Evolutionary conservation across 2,329 filamentous ascomycete genomes (phyloP), one percentile per base, ranked within the genome.

Genomic region (Calonectria montana): DNA sequence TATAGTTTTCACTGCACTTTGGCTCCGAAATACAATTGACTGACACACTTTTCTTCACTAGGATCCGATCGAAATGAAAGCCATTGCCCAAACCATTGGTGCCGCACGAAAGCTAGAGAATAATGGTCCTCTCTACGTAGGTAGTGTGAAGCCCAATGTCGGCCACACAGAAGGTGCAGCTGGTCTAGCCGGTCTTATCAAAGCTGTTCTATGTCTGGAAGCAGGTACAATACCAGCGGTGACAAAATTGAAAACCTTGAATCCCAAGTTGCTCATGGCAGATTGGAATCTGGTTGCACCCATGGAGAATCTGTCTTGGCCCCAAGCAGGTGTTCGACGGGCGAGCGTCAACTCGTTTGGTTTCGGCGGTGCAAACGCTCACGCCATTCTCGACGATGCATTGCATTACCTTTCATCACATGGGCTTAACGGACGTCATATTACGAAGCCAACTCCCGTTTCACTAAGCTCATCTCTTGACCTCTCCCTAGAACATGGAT

Each of bases 291-390:
- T 63, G 18, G 43, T 25, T 47, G 39, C 43, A 2, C 59, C 59
- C 39, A 43, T 45, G 39, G 39, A 45, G 13, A 61, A n/a, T 27
- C 13, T 65, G 2, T 0, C 47, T 3, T 76, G 73, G 74, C 73
- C 73, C 0, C 2, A 1, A 0, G 0, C 10, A 8, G 73, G 72
- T 0, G 13, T 74, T 1, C 67, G 74, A 0, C 72, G 75, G 0
- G 53, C 72, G 3, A 75, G 72, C 9, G 80, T 88, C 62, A 88
- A 88, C 77, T 84, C 82, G 63, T 88, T 88, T 61, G 87, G 87
- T 0, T 87, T 84, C 29, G 86, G 84, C 10, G 84, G 82, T 43
- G 84, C 85, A 9, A 87, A 87, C 70, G 82, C 82, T 1, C 86
- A 87, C 67, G 78, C 82, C 0, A 81, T 87, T 13, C 72, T 86